These are phyloP conservation scores for Eucalyptus curtisii DNA, from an alignment of 345 rosid genomes.

Conservation along the genomic window DNA sequence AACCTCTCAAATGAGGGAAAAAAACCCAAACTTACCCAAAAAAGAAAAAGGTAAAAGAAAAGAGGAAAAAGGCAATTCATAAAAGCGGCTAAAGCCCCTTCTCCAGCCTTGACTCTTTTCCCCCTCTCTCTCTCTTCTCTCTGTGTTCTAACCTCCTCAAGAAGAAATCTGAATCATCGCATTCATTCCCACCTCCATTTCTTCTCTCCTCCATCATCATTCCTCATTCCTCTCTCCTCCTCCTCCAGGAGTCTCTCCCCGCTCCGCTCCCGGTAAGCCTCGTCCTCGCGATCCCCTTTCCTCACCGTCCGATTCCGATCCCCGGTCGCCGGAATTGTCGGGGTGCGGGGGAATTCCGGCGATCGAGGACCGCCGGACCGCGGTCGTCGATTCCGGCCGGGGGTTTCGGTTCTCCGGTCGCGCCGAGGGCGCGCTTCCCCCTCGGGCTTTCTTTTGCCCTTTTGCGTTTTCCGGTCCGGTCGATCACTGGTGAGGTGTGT, in stretches of 20 bases:
- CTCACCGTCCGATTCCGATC: not conserved
- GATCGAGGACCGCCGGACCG: not conserved
- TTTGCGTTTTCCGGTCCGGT: not conserved
- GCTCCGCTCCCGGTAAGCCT: not conserved
- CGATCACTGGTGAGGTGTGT: not conserved
- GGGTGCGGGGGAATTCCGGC: not conserved
- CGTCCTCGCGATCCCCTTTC: not conserved
- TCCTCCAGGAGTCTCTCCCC: not conserved
- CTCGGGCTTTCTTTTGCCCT: too few species aligned
- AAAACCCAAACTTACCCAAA: not conserved
- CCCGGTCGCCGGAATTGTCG: not conserved
- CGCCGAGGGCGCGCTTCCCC: not conserved
- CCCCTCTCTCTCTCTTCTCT: not conserved
- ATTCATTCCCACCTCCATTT: not conserved
- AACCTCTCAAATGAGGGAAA: not conserved
- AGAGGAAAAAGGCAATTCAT: not conserved
- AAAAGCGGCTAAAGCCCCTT: not conserved
- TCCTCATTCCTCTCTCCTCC: too few species aligned
- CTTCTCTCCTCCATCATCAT: not conserved
- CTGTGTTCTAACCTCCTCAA: not conserved
- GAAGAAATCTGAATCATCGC: not conserved
- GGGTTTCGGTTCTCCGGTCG: not conserved
- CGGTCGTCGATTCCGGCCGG: not conserved
- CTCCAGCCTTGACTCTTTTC: not conserved
- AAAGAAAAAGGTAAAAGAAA: fast-evolving